These are phyloP conservation scores for Hexamita inflata DNA, from an alignment of 208 protist species.

Conservation along the genomic window DNA sequence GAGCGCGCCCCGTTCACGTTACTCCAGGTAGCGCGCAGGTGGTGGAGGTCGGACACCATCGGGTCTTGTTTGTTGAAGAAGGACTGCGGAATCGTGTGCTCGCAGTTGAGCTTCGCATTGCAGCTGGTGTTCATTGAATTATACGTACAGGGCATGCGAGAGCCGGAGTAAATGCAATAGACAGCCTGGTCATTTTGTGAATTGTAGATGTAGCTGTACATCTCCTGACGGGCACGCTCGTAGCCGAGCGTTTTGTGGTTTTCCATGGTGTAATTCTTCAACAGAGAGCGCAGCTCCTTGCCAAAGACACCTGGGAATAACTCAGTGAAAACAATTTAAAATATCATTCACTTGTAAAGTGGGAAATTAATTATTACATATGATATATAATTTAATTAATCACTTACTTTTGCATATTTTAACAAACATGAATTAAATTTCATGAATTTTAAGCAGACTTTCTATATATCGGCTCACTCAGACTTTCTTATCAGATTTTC, in stretches of 20 bases:
- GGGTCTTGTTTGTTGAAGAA: neutral
- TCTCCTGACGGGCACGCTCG: neutral
- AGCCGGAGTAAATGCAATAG: neutral
- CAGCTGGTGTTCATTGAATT: neutral
- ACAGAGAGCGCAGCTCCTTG: no score
- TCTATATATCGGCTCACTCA: no score
- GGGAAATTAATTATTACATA: no score
- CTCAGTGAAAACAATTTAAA: no score
- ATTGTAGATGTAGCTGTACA: neutral
- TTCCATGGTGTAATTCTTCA: no score
- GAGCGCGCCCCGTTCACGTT: neutral
- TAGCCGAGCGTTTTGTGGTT: neutral
- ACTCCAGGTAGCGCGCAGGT: neutral
- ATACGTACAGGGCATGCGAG: neutral
- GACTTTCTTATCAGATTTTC: no score
- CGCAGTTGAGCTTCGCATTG: neutral
- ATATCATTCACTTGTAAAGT: no score
- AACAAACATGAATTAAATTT: no score
- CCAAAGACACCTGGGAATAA: no score
- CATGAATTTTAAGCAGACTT: no score
- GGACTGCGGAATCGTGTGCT: neutral
- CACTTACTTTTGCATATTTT: no score
- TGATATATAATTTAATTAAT: no score
- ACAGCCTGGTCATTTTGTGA: neutral
- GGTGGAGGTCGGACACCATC: neutral